Conservation (phyloP, 306 rosid genomes). For the Lupinus albus region DNA sequence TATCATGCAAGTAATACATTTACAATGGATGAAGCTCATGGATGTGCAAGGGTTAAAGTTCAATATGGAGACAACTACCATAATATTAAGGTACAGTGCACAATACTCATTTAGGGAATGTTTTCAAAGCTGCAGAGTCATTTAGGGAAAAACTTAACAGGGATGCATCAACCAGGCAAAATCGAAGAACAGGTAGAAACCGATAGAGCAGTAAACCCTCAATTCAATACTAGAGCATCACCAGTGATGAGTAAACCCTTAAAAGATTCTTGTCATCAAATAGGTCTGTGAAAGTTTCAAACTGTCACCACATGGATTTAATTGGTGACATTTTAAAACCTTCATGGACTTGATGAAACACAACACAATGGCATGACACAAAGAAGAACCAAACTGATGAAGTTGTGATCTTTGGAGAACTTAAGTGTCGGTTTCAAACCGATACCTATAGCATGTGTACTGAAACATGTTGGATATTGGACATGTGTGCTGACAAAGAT, state of each 20-base stretch:
- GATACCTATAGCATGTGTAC: background rate
- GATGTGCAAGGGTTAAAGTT: constrained; percentile 75
- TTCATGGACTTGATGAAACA: no score
- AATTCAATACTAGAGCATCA: no score
- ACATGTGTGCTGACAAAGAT: background rate
- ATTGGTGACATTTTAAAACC: no score
- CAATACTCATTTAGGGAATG: constrained; percentile 60
- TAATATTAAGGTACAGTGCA: constrained; percentile 59
- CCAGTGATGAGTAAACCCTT: no score
- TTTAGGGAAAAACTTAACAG: constrained; percentile 52
- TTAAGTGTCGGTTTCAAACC: no score
- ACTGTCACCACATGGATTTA: no score
- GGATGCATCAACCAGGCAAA: constrained; percentile 24
- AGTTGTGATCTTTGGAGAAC: no score
- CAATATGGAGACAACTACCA: constrained; percentile 68
- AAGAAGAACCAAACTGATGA: no score
- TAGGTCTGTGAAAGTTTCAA: no score
- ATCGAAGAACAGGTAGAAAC: constrained; percentile 43
- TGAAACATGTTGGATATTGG: background rate
- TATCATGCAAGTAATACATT: constrained; percentile 73
- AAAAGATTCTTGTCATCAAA: no score
- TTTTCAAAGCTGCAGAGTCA: constrained; percentile 69
- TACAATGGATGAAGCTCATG: constrained; percentile 63
- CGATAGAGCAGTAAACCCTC: background rate
- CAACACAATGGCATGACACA: no score